A percentile compares a stretch with the other conserved stretches of the same genome.
Evolutionary conservation across 768 basidiomycete species (phyloP).

Genomic region (Collybiopsis luxurians): DNA sequence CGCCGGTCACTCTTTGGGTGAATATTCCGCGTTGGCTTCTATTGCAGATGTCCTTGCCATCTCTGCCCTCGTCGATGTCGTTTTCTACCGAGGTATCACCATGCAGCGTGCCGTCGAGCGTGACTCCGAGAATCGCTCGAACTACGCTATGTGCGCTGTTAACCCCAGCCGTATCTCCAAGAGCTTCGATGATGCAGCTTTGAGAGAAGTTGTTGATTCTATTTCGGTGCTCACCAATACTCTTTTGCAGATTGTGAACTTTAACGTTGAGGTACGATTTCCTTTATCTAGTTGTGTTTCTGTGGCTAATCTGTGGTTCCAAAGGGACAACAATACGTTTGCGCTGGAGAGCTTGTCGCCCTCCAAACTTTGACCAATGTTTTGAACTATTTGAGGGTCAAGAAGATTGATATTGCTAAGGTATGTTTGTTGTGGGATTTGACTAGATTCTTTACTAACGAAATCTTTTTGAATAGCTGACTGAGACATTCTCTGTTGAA

Average conservation of each 20-base stretch:
- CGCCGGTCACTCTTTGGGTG: slow-evolving; percentile 97
- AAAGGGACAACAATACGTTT: slow-evolving; percentile 99
- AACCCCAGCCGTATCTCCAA: slow-evolving; percentile 94
- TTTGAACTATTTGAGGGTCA: slow-evolving; percentile 91
- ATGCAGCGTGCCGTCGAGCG: slow-evolving; percentile 99
- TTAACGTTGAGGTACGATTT: slow-evolving; percentile 76
- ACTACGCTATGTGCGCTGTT: slow-evolving; percentile 99
- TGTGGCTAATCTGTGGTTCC: neutral
- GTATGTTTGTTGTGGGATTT: slow-evolving; percentile 32
- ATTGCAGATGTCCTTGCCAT: slow-evolving; percentile 97
- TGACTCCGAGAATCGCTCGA: slow-evolving; percentile 87
- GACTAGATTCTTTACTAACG: neutral
- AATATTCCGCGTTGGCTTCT: slow-evolving; percentile 97
- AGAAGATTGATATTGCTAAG: slow-evolving; percentile 93
- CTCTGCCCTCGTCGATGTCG: slow-evolving; percentile 93
- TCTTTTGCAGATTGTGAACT: slow-evolving; percentile 97
- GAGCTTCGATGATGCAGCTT: slow-evolving; percentile 90
- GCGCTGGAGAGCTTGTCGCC: slow-evolving; percentile 93
- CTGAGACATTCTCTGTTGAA: slow-evolving; percentile 83
- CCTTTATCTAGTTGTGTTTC: neutral
- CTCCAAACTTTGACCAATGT: slow-evolving; percentile 95
- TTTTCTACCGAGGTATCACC: slow-evolving; percentile 99
- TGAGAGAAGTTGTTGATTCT: slow-evolving; percentile 95
- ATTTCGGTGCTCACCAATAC: slow-evolving; percentile 75
- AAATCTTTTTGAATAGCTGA: slow-evolving; percentile 49